Evolutionary conservation across 441 rosid genomes (phyloP).

Genomic region (Pelargonium citronellum): DNA sequence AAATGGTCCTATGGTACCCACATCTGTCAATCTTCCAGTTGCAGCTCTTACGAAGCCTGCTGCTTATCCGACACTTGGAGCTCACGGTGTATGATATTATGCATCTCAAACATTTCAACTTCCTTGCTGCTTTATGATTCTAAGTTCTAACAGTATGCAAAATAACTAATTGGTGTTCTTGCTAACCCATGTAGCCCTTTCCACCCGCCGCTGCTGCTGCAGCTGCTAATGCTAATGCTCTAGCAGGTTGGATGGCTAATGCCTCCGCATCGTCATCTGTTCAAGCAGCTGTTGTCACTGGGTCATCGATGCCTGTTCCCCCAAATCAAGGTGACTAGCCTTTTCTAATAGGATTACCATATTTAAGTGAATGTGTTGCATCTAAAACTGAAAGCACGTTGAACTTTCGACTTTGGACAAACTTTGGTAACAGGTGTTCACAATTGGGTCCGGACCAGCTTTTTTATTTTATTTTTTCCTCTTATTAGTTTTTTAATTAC

Average conservation of each 20-base stretch:
- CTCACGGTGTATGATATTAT: conserved; percentile 57
- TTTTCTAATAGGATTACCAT: not conserved
- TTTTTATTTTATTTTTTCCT: no score
- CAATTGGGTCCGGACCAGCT: no score
- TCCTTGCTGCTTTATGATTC: conserved; percentile 12
- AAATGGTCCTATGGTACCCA: conserved; percentile 66
- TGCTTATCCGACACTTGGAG: conserved; percentile 49
- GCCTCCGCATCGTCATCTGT: conserved; percentile 52
- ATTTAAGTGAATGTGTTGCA: not conserved
- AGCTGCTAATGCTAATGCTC: conserved; percentile 61
- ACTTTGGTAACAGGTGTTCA: not conserved
- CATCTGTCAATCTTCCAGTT: conserved; percentile 69
- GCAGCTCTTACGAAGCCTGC: conserved; percentile 55
- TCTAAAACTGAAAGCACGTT: conserved; percentile 1
- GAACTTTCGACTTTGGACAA: not conserved
- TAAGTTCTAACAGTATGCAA: conserved; percentile 4
- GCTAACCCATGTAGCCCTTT: conserved; percentile 48
- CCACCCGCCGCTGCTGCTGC: conserved; percentile 44
- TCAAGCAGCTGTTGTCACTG: conserved; percentile 32
- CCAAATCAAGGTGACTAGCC: conserved; percentile 65
- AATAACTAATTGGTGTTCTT: conserved; percentile 22
- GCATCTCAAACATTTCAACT: not conserved
- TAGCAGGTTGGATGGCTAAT: conserved; percentile 84
- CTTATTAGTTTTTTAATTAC: no score
- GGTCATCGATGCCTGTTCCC: conserved; percentile 63